Evolutionary conservation across 2,329 filamentous ascomycete species (phyloP), one percentile per base, ranked within the genome.

Genomic region (Verticillium klebahnii): DNA sequence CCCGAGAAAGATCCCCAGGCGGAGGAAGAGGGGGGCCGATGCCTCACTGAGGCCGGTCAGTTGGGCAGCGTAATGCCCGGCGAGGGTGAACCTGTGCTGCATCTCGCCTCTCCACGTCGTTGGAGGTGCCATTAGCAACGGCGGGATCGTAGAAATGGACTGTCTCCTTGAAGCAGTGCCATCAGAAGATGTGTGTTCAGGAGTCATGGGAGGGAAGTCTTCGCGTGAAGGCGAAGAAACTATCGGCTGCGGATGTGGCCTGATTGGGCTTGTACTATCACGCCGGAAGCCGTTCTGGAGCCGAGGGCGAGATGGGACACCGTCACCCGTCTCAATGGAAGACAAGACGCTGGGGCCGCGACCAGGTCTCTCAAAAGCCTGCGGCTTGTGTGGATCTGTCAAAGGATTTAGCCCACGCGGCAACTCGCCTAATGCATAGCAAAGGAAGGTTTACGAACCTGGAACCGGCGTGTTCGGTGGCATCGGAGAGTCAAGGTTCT

Each of bases 1-100:
- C 58, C 83, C 66, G 6, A 89, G 72, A 68, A 96, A 93, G 1
- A 93, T 67, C 1, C 74, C 68, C 2, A 91, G 74, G 57, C 88
- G 88, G 23, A 83, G 65, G 5, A 77, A 60, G 57, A 74, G 72
- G 72, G 74, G 69, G 65, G 74, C 66, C 7, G 5, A 68, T 25
- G 70, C 71, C 7, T 66, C 67, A 65, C 77, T 73, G 37, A 59
- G 45, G 37, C 34, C 31, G 17, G 69, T 64, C 7, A 75, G 37
- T 8, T 71, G 58, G 66, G 65, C 69, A 71, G 75, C 52, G 68
- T 69, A 65, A 64, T 82, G 77, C 58, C 74, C 68, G 2, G 70
- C 66, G n/a, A 81, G 61, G 25, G 69, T 67, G 4, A 73, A 67
- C 56, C 69, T 71, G 55, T 79, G 74, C 39, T 69, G 72, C 31